Evolutionary conservation across 352 stramenopile genomes (phyloP), one percentile per base, ranked within the genome.

Genomic region (Blastocystis sp.): DNA sequence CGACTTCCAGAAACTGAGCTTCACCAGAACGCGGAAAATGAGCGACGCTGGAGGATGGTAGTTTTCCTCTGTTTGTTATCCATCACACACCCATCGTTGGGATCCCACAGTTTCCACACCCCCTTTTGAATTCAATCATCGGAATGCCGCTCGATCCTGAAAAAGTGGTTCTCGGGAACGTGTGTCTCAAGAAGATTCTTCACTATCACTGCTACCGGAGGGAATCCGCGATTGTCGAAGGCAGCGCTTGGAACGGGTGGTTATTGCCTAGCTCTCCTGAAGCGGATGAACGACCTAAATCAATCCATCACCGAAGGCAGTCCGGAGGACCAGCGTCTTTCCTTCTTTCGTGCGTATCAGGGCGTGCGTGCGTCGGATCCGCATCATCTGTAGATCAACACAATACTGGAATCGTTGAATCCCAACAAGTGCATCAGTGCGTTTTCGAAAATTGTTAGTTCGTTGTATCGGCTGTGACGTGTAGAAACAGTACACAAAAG

Each of bases 1-100:
- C 14, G 69, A 81, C 48, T 81, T 81, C 53, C 69, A 81, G 46
- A 81, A 64, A 51, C 69, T 81, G 14, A 81, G 69, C 16, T 81
- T 81, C 40, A 81, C 69, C 7, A 9, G 69, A 3, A 81, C 53
- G 18, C 27, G 69, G 36, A 81, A 81, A 32, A 81, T 81, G 69
- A 81, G 69, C 40, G 69, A 81, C 42, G 69, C 69, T 32, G 69
- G 69, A 27, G 69, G 69, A 40, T 81, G 69, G 69, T 81, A 65
- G 21, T 36, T 51, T 51, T 73, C 49, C 29, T 49, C n/a, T 65
- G 46, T 81, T 54, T 44, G 61, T 48, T 59, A 54, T 18, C 42
- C 16, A n/a, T n/a, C n/a, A n/a, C n/a, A n/a, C n/a, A n/a, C n/a
- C n/a, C n/a, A 42, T 65, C 56, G 46, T 75, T 75, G 63, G 63